phyloP scores from a whole-genome alignment of 73 alveolate species.

The Paramecium bursaria region DNA sequence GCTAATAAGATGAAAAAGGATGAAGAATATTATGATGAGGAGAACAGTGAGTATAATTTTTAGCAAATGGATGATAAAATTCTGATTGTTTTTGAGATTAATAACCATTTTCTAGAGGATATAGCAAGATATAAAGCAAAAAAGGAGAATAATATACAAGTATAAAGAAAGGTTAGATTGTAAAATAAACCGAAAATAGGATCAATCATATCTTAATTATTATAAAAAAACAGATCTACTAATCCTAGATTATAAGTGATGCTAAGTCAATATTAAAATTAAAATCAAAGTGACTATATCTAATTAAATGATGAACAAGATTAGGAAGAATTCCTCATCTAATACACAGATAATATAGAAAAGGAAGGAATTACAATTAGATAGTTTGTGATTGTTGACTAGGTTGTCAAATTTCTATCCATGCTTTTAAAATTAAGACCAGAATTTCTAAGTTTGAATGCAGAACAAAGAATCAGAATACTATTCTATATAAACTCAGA shows the following conservation, averaged over 20 bases:
- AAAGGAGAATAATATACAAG: slow-evolving; percentile 15
- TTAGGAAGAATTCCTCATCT: slow-evolving; percentile 1
- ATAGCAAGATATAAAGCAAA: slow-evolving; percentile 33
- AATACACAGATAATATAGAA: neutral
- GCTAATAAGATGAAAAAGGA: neutral
- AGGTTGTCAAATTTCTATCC: neutral
- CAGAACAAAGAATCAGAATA: slow-evolving; percentile 45
- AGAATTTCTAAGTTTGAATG: slow-evolving; percentile 46
- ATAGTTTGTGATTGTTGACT: slow-evolving; percentile 2
- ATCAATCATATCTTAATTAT: slow-evolving; percentile 4
- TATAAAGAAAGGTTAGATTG: neutral
- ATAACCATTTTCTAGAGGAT: slow-evolving; percentile 20
- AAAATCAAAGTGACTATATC: neutral
- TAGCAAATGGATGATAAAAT: slow-evolving; percentile 27
- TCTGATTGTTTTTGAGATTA: slow-evolving; percentile 20
- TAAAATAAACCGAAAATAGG: neutral
- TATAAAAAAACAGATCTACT: neutral
- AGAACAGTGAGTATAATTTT: neutral
- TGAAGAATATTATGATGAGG: slow-evolving; percentile 24
- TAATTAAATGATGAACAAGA: neutral
- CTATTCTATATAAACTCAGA: slow-evolving; percentile 45
- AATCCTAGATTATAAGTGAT: slow-evolving; percentile 22
- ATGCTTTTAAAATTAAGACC: slow-evolving; percentile 43
- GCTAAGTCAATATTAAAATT: slow-evolving; percentile 1
- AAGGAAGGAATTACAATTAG: slow-evolving; percentile 19